Evolutionary conservation across 768 basidiomycete genomes (phyloP).

Genomic region (Leccinum pellstonianum): DNA sequence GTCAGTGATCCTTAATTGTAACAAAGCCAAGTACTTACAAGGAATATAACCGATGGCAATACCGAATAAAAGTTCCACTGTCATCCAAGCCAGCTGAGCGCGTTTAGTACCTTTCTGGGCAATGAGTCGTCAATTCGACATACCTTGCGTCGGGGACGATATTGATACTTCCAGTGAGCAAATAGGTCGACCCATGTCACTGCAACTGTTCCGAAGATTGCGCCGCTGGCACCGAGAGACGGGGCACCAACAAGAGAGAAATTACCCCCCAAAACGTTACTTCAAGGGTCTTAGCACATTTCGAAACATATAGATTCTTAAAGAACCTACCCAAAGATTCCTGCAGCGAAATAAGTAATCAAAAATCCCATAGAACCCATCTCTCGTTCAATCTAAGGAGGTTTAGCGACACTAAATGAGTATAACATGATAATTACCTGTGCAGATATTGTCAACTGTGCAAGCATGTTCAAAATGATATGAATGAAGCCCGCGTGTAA

Average conservation of each 20-base stretch:
- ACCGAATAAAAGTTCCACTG: conserved; percentile 83
- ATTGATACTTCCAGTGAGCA: conserved; percentile 89
- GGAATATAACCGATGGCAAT: conserved; percentile 83
- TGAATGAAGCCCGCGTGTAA: conserved; percentile 97
- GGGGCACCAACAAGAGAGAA: conserved; percentile 88
- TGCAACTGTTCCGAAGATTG: conserved; percentile 85
- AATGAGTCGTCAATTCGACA: conserved; percentile 9
- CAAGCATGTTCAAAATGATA: conserved; percentile 85
- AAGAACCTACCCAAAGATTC: conserved; percentile 77
- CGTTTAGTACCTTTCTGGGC: neutral
- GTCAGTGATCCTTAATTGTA: conserved; percentile 13
- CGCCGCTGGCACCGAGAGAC: conserved; percentile 89
- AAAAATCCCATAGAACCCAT: conserved; percentile 89
- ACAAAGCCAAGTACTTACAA: conserved; percentile 45
- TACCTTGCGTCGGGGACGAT: conserved; percentile 78
- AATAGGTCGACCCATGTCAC: conserved; percentile 88
- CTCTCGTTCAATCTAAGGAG: conserved; percentile 76
- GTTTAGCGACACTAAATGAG: neutral
- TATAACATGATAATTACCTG: conserved; percentile 45
- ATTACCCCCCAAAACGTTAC: conserved; percentile 89
- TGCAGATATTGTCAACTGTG: conserved; percentile 75
- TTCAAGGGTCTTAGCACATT: conserved; percentile 26
- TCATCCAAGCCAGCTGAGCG: conserved; percentile 73
- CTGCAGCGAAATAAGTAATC: conserved; percentile 84
- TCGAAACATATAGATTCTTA: neutral